Evolutionary conservation across 352 stramenopile genomes (phyloP), one percentile per base, ranked within the genome.

Genomic region (Phytophthora hibernalis): DNA sequence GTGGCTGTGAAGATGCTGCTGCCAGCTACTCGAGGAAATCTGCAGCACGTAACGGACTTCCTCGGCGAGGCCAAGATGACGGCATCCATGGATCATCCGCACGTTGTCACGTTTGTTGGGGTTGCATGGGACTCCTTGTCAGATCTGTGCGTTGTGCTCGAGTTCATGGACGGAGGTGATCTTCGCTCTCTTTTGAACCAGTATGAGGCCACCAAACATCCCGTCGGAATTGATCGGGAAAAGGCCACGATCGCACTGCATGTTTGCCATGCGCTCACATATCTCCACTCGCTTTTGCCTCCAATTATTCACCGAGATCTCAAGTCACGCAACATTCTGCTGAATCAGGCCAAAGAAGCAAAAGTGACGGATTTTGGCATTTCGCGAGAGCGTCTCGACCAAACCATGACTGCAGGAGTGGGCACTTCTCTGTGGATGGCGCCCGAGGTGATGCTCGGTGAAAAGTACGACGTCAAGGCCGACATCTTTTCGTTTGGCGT

Each of bases 311-410:
- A 69, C 33, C 61, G 61, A 22, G 83, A 89, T 54, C 74, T 89
- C 33, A 91, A 69, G 45, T 69, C 61, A 0, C 52, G 61, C 1
- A 69, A 69, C 21, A 57, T 69, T 7, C 15, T 89, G 12, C 49
- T 89, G 20, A 67, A 55, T 47, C 58, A 54, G 2, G 62, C 70
- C 3, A 57, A 80, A 55, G 61, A 87, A 28, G 80, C 78, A 24
- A 90, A 90, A 42, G 52, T 91, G 38, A 87, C 75, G 21, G 81
- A 91, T 57, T 91, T 91, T 72, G 78, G 80, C 11, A 75, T 86
- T 12, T 87, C 72, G 0, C 68, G 77, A 10, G 74, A 87, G 44
- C 69, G 68, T 20, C 42, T 79, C 28, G 74, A 80, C 13, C 76
- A 80, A 30, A 68, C 61, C 0, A 68, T 62, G 61, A 68, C 61